Conservation (phyloP, 1,139 yeast species). For the Candida sanyaensis region DNA sequence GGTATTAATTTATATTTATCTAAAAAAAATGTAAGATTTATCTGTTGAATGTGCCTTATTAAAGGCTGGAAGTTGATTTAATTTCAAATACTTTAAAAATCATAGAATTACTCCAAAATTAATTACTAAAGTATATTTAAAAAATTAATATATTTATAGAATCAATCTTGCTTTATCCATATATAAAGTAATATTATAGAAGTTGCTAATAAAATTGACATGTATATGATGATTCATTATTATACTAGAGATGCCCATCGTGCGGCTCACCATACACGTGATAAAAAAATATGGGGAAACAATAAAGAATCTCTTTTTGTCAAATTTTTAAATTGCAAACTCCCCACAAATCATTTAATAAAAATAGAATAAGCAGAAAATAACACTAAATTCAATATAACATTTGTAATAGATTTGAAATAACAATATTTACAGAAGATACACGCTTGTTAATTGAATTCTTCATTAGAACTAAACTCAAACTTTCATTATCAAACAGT, state of each 20-base stretch:
- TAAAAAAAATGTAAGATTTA: not conserved
- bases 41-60: not conserved
- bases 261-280: constrained; percentile 30
- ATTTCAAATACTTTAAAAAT: not conserved
- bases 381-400: too few species aligned
- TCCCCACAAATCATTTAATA: not conserved
- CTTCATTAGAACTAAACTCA: too few species aligned
- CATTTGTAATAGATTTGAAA: too few species aligned
- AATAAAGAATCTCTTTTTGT: too few species aligned
- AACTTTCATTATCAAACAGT: too few species aligned
- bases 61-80: not conserved
- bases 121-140: not conserved
- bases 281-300: constrained; percentile 4
- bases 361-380: not conserved
- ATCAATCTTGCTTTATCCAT: not conserved
- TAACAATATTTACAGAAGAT: too few species aligned
- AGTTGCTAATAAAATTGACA: constrained; percentile 7
- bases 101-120: not conserved
- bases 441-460: too few species aligned
- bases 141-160: not conserved
- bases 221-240: not conserved
- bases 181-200: not conserved
- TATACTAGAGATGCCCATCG: constrained; percentile 31
- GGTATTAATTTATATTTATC: not conserved
- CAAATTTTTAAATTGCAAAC: too few species aligned